Evolutionary conservation across 345 rosid species (phyloP).

Genomic region (Eutrema heterophyllum): DNA sequence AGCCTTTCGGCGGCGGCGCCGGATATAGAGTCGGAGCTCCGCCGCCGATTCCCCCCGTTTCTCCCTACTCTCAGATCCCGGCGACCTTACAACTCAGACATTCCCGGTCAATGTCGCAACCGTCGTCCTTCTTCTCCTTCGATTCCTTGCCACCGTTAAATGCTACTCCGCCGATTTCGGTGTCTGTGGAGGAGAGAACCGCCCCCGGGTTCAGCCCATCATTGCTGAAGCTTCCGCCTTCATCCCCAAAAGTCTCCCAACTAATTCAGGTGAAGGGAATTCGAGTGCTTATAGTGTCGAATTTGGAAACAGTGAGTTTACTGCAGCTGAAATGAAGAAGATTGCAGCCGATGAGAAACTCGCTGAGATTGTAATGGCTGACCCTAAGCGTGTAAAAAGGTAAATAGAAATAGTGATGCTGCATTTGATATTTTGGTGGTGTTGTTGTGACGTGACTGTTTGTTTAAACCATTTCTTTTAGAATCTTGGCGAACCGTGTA

Average conservation of each 20-base stretch:
- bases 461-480: slow-evolving; percentile 18
- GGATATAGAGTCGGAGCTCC: slow-evolving; percentile 34
- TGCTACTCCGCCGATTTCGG: slow-evolving; percentile 43
- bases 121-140: slow-evolving; percentile 46
- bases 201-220: slow-evolving; percentile 39
- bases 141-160: slow-evolving; percentile 61
- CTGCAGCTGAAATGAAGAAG: too few species aligned
- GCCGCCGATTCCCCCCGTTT: slow-evolving; percentile 25
- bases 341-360: too few species aligned
- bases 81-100: slow-evolving; percentile 46
- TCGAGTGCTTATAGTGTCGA: slow-evolving; percentile 28
- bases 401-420: not conserved
- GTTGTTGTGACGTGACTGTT: not conserved
- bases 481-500: slow-evolving; percentile 83
- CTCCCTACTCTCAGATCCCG: slow-evolving; percentile 37
- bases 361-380: too few species aligned
- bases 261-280: slow-evolving; percentile 46
- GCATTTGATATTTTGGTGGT: not conserved
- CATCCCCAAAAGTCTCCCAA: slow-evolving; percentile 27
- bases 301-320: too few species aligned
- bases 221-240: slow-evolving; percentile 26
- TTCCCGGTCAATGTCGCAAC: slow-evolving; percentile 56
- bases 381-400: too few species aligned
- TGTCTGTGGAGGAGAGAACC: slow-evolving; percentile 65
- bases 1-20: not conserved